Evolutionary conservation across 2,329 filamentous ascomycete species (phyloP), one percentile per base, ranked within the genome.

Genomic region (Beauveria australis): DNA sequence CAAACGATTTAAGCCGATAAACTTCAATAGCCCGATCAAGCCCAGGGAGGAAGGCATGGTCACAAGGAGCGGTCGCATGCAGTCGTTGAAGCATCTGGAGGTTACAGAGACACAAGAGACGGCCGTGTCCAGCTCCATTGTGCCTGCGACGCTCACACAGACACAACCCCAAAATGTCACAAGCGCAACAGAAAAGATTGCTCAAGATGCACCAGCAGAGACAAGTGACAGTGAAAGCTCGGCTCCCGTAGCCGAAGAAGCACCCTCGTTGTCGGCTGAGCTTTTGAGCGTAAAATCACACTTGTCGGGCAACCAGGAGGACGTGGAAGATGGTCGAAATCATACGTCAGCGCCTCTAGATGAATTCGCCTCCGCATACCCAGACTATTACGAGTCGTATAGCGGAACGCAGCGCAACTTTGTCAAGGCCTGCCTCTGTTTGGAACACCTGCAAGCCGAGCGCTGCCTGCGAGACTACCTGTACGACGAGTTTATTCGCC

Each of bases 401-500:
- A 61, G 61, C 1, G 79, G 76, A 1, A 75, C 66, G 28, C 66
- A 74, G 4, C 65, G 64, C 4, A 67, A 74, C 10, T 84, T 84
- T 58, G 66, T 81, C 26, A 72, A 71, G 24, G 78, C 77, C 0
- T 76, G 79, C 55, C 67, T 78, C 0, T 78, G 72, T 63, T 66
- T 83, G 8, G 69, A 76, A 19, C 73, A 71, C 56, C 68, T 80
- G 1, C 69, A 70, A 47, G 65, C 69, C 26, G 64, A 69, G 14
- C 68, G 70, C 9, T 56, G 64, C 5, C 66, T 82, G 19, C 71
- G 74, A 14, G 73, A 75, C 26, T 79, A 71, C 58, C 66, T 81
- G 0, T 83, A 77, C 62, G 82, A 84, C 64, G 81, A 84, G 59
- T 81, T 83, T 57, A 75, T 84, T 33, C 70, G 76, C 8, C 67